Percentiles rank a stretch among this genome's conserved stretches.
These are phyloP conservation scores for Juglanconis sp. DNA, from an alignment of 2,329 filamentous ascomycete species.

Conservation along the genomic window DNA sequence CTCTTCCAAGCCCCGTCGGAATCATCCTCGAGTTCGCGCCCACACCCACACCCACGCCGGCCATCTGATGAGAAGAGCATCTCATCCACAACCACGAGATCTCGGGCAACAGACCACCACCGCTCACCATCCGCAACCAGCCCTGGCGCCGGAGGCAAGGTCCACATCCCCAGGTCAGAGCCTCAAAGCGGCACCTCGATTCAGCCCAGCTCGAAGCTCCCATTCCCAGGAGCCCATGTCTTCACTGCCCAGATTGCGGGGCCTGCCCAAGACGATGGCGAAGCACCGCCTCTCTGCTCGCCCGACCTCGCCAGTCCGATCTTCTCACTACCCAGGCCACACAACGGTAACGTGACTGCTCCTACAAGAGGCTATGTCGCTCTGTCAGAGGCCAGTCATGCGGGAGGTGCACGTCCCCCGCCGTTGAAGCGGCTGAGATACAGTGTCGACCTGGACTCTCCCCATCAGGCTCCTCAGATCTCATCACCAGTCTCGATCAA, in stretches of 20 bases:
- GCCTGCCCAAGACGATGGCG: neutral
- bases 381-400: neutral
- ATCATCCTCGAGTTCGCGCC: constrained; percentile 19
- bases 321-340: constrained; percentile 2
- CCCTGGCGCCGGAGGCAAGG: neutral
- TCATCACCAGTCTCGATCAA: constrained; percentile 4
- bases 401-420: constrained; percentile 2
- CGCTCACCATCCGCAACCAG: constrained; percentile 3
- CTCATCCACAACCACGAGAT: constrained; percentile 23
- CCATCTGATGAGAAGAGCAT: constrained; percentile 18
- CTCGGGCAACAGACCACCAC: constrained; percentile 5
- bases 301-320: constrained; percentile 8
- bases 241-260: neutral
- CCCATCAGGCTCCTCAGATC: neutral
- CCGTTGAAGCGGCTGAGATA: constrained; percentile 17
- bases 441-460: constrained; percentile 15
- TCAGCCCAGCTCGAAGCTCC: neutral
- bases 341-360: neutral
- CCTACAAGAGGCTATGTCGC: neutral
- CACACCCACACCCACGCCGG: constrained; percentile 1
- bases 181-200: neutral
- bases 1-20: constrained; percentile 22
- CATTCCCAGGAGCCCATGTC: constrained; percentile 2
- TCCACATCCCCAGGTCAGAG: neutral
- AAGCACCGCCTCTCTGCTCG: constrained; percentile 1